Percentiles rank a stretch among this genome's conserved stretches.
Conservation (phyloP, 257 asterid genomes). For the Coffea canephora region DNA sequence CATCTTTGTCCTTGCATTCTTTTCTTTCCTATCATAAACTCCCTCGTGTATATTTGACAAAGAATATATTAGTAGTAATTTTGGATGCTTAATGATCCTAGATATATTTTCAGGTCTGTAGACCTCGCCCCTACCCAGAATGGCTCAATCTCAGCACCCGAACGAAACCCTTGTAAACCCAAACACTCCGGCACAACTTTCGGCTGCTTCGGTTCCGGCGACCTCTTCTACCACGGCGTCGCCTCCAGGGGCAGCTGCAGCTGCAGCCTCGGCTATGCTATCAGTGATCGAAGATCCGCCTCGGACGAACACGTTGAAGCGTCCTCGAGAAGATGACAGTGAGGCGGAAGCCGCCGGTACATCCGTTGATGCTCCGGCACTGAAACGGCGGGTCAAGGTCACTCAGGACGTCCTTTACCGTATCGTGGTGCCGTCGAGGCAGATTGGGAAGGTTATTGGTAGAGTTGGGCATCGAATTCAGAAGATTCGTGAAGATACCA, state of each 20-base stretch:
- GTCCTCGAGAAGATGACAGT: slow-evolving; percentile 64
- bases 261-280: slow-evolving; percentile 13
- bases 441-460: slow-evolving; percentile 96
- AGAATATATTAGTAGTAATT: no score
- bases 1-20: no score
- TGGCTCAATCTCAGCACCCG: slow-evolving; percentile 42
- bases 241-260: slow-evolving; percentile 15
- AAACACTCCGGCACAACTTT: slow-evolving; percentile 20
- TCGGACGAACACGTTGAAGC: slow-evolving; percentile 38
- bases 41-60: no score
- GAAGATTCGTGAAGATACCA: slow-evolving; percentile 87
- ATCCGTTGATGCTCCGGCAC: slow-evolving; percentile 47
- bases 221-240: slow-evolving; percentile 15
- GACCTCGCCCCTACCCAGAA: slow-evolving; percentile 11
- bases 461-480: slow-evolving; percentile 85
- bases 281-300: slow-evolving; percentile 26
- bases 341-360: slow-evolving; percentile 38
- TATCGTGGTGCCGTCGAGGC: slow-evolving; percentile 84
- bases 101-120: neutral
- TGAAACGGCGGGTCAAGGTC: slow-evolving; percentile 72
- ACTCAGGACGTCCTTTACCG: slow-evolving; percentile 71
- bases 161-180: slow-evolving; percentile 35
- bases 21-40: no score
- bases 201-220: slow-evolving; percentile 20
- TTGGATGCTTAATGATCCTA: neutral